phyloP scores from a whole-genome alignment of 2,329 filamentous ascomycete species.

The Calonectria leucothoes region DNA sequence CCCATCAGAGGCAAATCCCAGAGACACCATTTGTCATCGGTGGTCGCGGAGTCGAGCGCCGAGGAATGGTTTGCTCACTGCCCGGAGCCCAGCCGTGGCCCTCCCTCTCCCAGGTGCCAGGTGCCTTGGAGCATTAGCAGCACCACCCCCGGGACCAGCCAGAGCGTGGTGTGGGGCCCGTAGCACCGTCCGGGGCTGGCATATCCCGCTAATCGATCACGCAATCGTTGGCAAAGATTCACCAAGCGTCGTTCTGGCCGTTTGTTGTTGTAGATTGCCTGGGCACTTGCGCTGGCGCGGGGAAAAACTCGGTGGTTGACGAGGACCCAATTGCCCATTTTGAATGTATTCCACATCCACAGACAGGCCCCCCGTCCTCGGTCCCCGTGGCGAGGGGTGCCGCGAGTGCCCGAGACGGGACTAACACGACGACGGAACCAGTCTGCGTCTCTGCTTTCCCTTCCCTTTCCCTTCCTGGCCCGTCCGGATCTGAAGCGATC shows the following conservation, averaged over 20 bases:
- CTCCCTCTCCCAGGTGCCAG: no score
- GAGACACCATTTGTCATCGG: slow-evolving; percentile 41
- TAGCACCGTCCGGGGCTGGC: slow-evolving; percentile 41
- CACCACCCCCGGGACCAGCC: not conserved
- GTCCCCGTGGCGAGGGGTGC: slow-evolving; percentile 13
- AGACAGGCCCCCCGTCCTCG: not conserved
- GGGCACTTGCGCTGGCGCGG: slow-evolving; percentile 35
- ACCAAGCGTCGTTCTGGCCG: slow-evolving; percentile 38
- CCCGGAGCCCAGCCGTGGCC: not conserved
- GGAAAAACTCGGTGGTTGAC: slow-evolving; percentile 40
- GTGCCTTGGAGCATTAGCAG: not conserved
- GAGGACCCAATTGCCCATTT: slow-evolving; percentile 15
- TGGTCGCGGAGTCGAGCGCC: slow-evolving; percentile 36
- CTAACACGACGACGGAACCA: slow-evolving; percentile 6
- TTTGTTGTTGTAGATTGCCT: slow-evolving; percentile 15
- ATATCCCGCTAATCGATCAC: slow-evolving; percentile 46
- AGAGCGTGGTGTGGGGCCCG: slow-evolving; percentile 36
- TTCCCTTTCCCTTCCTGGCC: slow-evolving; percentile 10
- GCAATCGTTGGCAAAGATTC: slow-evolving; percentile 45
- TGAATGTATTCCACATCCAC: not conserved
- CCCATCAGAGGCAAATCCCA: slow-evolving; percentile 39
- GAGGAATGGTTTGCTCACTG: slow-evolving; percentile 8
- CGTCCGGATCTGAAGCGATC: slow-evolving; percentile 36
- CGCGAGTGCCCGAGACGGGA: slow-evolving; percentile 22
- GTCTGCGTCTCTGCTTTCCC: slow-evolving; percentile 1